Conservation (phyloP, 805 yeast genomes). For the Pichia kluyveri region DNA sequence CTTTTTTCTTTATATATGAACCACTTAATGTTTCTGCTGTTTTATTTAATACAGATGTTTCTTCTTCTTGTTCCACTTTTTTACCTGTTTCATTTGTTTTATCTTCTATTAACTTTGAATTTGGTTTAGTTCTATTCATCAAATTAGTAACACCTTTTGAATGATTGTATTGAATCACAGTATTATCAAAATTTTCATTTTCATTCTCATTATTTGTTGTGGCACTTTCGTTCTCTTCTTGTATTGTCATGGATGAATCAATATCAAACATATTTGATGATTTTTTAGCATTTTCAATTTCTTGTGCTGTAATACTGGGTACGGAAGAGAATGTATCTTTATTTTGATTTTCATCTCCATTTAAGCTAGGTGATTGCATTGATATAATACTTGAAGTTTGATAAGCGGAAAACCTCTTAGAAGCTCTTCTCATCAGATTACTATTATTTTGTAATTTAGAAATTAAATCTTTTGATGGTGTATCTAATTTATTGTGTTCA, state of each 20-base stretch:
- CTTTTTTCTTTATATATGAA: neutral
- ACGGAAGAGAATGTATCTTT: neutral
- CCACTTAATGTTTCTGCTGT: neutral
- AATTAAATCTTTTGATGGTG: constrained; percentile 45
- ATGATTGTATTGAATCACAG: no score
- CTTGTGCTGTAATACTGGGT: constrained; percentile 5
- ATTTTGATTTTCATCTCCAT: neutral
- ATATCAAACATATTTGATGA: neutral
- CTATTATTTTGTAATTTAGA: constrained; percentile 74
- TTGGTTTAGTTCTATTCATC: no score
- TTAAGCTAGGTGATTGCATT: constrained; percentile 13
- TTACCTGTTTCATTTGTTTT: neutral
- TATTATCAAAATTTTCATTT: no score
- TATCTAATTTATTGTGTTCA: neutral
- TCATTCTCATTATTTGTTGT: neutral
- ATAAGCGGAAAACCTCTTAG: constrained; percentile 87
- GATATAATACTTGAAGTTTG: constrained; percentile 36
- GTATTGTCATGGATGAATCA: neutral
- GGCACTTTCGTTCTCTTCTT: neutral
- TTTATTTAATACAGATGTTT: neutral
- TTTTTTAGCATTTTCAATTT: constrained; percentile 4
- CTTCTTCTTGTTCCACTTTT: no score
- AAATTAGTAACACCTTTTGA: no score
- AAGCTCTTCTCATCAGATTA: constrained; percentile 83
- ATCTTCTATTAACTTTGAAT: neutral